Base-by-base conservation (phyloP, 139 green algal species). In the Diplosphaera chodatii region DNA sequence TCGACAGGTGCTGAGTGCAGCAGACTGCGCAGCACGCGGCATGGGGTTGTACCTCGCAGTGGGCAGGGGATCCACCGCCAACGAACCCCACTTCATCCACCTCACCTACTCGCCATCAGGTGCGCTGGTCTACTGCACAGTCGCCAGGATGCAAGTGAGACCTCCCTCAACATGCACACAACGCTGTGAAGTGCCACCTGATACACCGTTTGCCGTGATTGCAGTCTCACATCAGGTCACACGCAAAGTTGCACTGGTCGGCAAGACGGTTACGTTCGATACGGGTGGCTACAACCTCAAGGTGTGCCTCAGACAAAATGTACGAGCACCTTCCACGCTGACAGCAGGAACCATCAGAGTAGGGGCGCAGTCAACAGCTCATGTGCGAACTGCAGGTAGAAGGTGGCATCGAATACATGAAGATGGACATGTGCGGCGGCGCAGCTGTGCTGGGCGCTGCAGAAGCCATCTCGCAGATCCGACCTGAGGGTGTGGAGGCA, bases 241-340 rank as follows among this genome's bases (percentile, higher is more conserved):
- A 76, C 80, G 77, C 40, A 77, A 77, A 64, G 63, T 97, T 21
- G 94, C 80, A 0, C 77, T 98, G 4, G 85, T 98, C 25, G 94
- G 94, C 74, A 98, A 98, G 64, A 71, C 68, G 8, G 67, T 88
- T 4, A 96, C 87, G 0, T 96, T 97, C 73, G 92, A 97, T 84
- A 88, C 67, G 63, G 91, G 92, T 13, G 95, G 95, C 63, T 99
- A 99, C 88, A 99, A 99, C 84, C 74, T 99, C 69, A 99, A 99
- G 85, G 91, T 25, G 16, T n/a, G n/a, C n/a, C n/a, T n/a, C n/a
- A n/a, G n/a, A n/a, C n/a, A n/a, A n/a, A n/a, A n/a, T n/a, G n/a
- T n/a, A n/a, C n/a, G n/a, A n/a, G n/a, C n/a, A n/a, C n/a, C n/a
- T n/a, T n/a, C n/a, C n/a, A n/a, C n/a, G n/a, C n/a, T n/a, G n/a